These are phyloP conservation scores for Alternaria conjuncta DNA, from an alignment of 2,329 filamentous ascomycete species.

Conservation along the genomic window DNA sequence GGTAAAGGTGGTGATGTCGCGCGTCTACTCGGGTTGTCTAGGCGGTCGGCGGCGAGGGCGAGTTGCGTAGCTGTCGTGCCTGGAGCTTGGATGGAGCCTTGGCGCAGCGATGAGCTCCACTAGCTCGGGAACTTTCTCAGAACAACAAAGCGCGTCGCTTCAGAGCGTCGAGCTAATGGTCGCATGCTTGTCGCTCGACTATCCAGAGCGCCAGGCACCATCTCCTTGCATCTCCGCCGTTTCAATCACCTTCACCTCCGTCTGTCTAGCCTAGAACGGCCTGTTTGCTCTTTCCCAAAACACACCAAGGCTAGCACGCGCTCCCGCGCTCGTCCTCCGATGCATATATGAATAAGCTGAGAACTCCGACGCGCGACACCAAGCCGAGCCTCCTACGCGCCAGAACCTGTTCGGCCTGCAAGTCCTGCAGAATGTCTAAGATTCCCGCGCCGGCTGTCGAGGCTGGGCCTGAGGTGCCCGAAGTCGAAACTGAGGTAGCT, in stretches of 20 bases:
- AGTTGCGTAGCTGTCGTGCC: conserved; percentile 35
- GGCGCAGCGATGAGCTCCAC: conserved; percentile 13
- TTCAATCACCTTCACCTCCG: conserved; percentile 28
- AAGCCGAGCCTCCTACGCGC: conserved; percentile 34
- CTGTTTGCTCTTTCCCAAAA: conserved; percentile 9
- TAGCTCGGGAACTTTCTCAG: conserved; percentile 15
- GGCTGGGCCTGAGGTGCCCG: conserved; percentile 71
- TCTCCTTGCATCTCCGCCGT: conserved; percentile 15
- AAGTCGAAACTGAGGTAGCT: conserved; percentile 80
- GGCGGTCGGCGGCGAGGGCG: conserved; percentile 10
- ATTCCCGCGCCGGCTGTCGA: conserved; percentile 53
- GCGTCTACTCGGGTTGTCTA: not conserved
- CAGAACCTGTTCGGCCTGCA: conserved; percentile 71
- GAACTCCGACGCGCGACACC: conserved; percentile 35
- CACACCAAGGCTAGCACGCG: conserved; percentile 13
- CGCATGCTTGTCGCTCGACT: conserved; percentile 29
- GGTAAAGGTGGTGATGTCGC: not conserved
- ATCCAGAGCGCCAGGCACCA: conserved; percentile 26
- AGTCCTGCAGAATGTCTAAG: conserved; percentile 59
- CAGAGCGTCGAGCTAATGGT: conserved; percentile 10
- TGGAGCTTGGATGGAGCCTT: conserved; percentile 26
- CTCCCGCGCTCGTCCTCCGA: conserved; percentile 31
- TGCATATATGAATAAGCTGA: conserved; percentile 33
- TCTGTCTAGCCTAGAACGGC: conserved; percentile 7
- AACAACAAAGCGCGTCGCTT: conserved; percentile 24